These are phyloP conservation scores for Ceratobasidium sp. DNA, from an alignment of 1,284 basidiomycete species.

Conservation along the genomic window DNA sequence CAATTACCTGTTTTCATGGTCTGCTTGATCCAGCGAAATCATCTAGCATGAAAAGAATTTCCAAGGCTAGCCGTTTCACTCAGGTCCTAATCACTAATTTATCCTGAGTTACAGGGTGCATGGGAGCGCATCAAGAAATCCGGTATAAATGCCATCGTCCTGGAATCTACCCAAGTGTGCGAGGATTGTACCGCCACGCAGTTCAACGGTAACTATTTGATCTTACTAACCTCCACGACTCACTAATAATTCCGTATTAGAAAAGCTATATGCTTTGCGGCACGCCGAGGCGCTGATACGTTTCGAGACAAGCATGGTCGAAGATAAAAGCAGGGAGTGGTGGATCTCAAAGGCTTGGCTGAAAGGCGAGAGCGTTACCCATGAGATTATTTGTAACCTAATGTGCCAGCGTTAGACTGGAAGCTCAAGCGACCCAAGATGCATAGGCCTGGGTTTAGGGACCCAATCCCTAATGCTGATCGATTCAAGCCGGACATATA, in stretches of 20 bases:
- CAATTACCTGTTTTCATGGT: slow-evolving; percentile 37
- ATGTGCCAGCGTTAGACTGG: slow-evolving; percentile 37
- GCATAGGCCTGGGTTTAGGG: slow-evolving; percentile 35
- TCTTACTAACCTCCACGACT: not conserved
- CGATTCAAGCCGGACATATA: slow-evolving; percentile 37
- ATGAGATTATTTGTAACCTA: not conserved
- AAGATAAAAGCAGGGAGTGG: slow-evolving; percentile 23
- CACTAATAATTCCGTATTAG: slow-evolving; percentile 12
- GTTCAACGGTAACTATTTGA: slow-evolving; percentile 24
- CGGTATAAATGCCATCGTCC: not conserved
- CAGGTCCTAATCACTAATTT: not conserved
- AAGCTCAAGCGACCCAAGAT: slow-evolving; percentile 36
- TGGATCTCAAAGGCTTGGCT: slow-evolving; percentile 45
- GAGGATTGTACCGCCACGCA: slow-evolving; percentile 23
- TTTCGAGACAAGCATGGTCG: slow-evolving; percentile 18
- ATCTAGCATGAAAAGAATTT: slow-evolving; percentile 41
- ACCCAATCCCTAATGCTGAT: slow-evolving; percentile 40
- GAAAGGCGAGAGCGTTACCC: slow-evolving; percentile 14
- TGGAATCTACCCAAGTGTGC: slow-evolving; percentile 39
- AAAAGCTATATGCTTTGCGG: slow-evolving; percentile 38
- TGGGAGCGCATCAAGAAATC: slow-evolving; percentile 22
- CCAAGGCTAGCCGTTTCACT: slow-evolving; percentile 6
- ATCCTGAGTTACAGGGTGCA: slow-evolving; percentile 7
- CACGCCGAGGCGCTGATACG: slow-evolving; percentile 23
- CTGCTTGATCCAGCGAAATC: slow-evolving; percentile 32